These are phyloP conservation scores for Alectoria sarmentosa DNA, from an alignment of 495 filamentous ascomycete species.

Conservation along the genomic window DNA sequence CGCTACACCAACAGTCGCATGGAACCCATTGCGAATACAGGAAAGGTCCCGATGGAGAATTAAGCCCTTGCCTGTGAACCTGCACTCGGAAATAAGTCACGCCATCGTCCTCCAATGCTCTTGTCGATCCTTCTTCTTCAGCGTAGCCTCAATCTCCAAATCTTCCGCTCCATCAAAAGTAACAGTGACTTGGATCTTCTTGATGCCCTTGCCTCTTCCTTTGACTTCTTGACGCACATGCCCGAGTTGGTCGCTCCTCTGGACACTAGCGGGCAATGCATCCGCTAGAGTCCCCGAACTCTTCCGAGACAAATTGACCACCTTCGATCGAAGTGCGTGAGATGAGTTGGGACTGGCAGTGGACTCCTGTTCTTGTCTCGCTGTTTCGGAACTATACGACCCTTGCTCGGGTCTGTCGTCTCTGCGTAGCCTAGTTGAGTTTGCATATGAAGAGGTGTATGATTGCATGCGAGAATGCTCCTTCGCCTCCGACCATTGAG, in stretches of 20 bases:
- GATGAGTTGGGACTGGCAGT: neutral
- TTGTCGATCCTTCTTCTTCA: conserved; percentile 7
- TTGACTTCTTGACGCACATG: neutral
- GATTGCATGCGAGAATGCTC: neutral
- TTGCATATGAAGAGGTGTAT: neutral
- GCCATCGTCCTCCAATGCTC: conserved; percentile 3
- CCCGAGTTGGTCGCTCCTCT: neutral
- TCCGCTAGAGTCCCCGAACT: neutral
- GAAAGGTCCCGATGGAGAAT: too few species aligned
- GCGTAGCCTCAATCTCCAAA: conserved; percentile 19
- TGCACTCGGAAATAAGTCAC: neutral
- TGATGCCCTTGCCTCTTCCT: conserved; percentile 16
- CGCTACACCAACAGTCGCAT: neutral
- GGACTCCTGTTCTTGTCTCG: neutral
- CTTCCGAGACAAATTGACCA: neutral
- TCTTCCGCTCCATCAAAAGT: conserved; percentile 23
- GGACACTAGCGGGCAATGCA: neutral
- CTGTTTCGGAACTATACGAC: neutral
- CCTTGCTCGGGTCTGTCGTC: neutral
- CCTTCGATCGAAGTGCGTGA: neutral
- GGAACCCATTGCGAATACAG: neutral
- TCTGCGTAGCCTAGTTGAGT: neutral
- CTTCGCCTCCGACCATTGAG: neutral
- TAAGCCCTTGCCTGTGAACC: neutral
- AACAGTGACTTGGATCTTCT: conserved; percentile 21